phyloP scores from a whole-genome alignment of 352 stramenopile species.

The Halophytophthora batemanensis region DNA sequence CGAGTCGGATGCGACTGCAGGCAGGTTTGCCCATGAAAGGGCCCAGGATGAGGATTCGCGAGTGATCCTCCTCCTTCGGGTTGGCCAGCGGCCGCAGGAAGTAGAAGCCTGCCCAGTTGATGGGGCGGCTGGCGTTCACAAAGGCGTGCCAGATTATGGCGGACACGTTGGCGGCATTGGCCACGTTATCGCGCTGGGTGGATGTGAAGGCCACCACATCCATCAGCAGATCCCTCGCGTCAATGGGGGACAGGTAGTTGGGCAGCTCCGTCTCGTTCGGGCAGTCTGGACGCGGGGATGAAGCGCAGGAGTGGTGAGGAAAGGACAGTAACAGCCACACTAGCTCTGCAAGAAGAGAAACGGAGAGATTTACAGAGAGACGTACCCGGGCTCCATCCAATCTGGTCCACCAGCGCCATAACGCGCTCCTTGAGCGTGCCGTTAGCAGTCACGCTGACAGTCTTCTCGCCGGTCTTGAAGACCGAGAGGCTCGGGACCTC shows the following conservation, averaged over 20 bases:
- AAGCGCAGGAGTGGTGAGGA: not conserved
- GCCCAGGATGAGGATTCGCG: conserved; percentile 66
- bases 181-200: conserved; percentile 70
- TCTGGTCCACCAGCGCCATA: conserved; percentile 40
- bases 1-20: conserved; percentile 74
- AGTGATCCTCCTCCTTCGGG: conserved; percentile 48
- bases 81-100: conserved; percentile 63
- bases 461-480: conserved; percentile 44
- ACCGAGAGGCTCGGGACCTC: conserved; percentile 37
- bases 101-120: conserved; percentile 87
- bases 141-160: conserved; percentile 85
- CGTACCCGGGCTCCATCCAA: conserved; percentile 61
- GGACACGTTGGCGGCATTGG: conserved; percentile 78
- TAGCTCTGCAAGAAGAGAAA: not conserved
- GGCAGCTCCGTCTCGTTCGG: conserved; percentile 40
- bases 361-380: not conserved
- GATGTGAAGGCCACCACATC: conserved; percentile 62
- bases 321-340: conserved; percentile 2
- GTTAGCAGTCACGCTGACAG: conserved; percentile 33
- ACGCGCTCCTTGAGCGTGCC: conserved; percentile 49
- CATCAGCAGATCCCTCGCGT: conserved; percentile 57
- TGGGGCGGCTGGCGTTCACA: conserved; percentile 43
- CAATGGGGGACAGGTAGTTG: conserved; percentile 59
- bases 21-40: conserved; percentile 83
- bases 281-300: conserved; percentile 29